Evolutionary conservation across 1,139 yeast genomes (phyloP), one percentile per base, ranked within the genome.

Genomic region (Hemisphaericaspora lyxosophila): DNA sequence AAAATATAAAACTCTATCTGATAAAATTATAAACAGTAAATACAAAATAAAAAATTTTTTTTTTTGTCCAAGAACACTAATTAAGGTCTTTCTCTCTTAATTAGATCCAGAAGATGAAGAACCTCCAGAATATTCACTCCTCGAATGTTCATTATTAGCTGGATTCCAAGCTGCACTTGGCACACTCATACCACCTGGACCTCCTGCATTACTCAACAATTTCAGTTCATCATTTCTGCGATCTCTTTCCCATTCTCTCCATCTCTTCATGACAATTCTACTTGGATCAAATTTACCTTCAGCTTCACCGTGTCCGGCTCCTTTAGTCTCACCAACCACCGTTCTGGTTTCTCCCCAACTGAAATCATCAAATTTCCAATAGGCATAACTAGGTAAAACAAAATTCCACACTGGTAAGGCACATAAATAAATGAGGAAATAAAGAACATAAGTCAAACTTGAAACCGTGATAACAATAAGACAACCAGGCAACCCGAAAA

Each of bases 291-390:
- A 92, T 45, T 81, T 84, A 49, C 97, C 97, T 36, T 78, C 87
- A 31, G 68, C 79, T 12, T 59, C 69, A 40, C 80, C 89, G 57
- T 87, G 95, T 4, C 64, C 73, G 8, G 16, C 31, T 25, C 80
- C 85, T 47, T 73, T 74, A 45, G 72, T 79, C 8, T 80, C 94
- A 32, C 92, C 95, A 14, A 79, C 80, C 42, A 92, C 80, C 15
- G 85, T 75, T 70, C 98, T 78, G 4, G 98, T 92, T 49, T 90
- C 97, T 61, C 98, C 98, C 98, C 98, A 92, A 53, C 92, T 81
- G 67, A 92, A 92, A 62, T 92, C 98, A 62, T 92, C 98, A 63
- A 92, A 92, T 62, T 90, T 90, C 98, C 98, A 92, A 53, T 62
- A 92, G 0, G 97, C 88, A 62, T 92, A 87, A 36, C 80, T 60